Evolutionary conservation across 2,329 filamentous ascomycete species (phyloP).

Genomic region (Aspergillus tamarii): DNA sequence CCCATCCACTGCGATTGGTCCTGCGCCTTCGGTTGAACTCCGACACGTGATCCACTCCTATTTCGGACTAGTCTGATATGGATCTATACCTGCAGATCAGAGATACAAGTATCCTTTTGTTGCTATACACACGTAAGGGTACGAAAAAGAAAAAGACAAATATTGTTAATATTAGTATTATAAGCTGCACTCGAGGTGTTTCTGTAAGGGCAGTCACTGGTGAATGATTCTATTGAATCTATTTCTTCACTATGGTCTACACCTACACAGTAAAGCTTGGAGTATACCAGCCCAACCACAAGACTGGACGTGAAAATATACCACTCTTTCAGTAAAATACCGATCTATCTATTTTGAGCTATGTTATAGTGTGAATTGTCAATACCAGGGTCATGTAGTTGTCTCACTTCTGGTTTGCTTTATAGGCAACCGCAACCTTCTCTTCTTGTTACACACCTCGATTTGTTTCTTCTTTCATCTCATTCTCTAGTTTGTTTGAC

Average conservation of each 20-base stretch:
- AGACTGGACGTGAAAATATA: not conserved
- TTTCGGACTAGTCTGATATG: not conserved
- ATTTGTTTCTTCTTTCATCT: not conserved
- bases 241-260: not conserved
- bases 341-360: not conserved
- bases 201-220: not conserved
- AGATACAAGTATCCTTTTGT: not conserved
- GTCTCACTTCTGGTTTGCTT: not conserved
- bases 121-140: not conserved
- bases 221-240: not conserved
- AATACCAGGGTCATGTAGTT: not conserved
- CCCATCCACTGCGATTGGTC: not conserved
- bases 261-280: not conserved
- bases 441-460: not conserved
- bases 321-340: not conserved
- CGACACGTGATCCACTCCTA: not conserved
- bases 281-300: not conserved
- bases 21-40: not conserved
- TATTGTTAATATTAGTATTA: no score
- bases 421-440: not conserved
- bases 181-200: not conserved
- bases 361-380: not conserved
- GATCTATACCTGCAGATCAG: not conserved
- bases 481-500: not conserved
- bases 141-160: not conserved